phyloP scores from a whole-genome alignment of 306 rosid species.

The Cyamopsis tetragonoloba region DNA sequence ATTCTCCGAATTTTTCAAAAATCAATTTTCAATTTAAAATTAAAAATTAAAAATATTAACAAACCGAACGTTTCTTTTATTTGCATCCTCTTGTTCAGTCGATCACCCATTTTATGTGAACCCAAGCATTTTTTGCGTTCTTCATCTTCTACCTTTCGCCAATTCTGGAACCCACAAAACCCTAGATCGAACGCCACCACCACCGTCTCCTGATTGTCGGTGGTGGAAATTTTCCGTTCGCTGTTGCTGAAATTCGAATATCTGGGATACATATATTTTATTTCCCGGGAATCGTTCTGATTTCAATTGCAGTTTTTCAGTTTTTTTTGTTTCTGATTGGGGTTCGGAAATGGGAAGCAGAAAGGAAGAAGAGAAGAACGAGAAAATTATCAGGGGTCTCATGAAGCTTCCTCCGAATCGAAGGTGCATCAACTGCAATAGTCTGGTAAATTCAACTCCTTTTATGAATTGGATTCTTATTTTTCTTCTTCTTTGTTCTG shows the following conservation, averaged over 20 bases:
- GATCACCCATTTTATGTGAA: constrained; percentile 14
- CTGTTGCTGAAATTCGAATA: not conserved
- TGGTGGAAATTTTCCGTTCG: not conserved
- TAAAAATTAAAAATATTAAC: not conserved
- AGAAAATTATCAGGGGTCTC: constrained; percentile 84
- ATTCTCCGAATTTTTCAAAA: too few relatives aligned
- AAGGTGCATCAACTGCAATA: constrained; percentile 77
- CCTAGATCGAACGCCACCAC: constrained; percentile 27
- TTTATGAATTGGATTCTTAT: not conserved
- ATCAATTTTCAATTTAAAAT: too few relatives aligned
- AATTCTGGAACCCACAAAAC: constrained; percentile 19
- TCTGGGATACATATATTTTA: not conserved
- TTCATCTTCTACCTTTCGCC: constrained; percentile 27
- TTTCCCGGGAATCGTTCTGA: not conserved
- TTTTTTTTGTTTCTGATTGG: not conserved
- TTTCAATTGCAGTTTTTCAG: constrained; percentile 29
- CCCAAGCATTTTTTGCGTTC: constrained; percentile 1
- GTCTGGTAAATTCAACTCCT: constrained; percentile 43
- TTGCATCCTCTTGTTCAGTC: not conserved
- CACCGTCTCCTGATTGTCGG: constrained; percentile 2
- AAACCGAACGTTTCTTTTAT: constrained; percentile 8
- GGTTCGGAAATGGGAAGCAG: constrained; percentile 56
- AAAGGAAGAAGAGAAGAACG: constrained; percentile 75
- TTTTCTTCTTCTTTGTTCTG: not conserved
- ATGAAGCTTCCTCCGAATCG: constrained; percentile 97